Base-by-base conservation (phyloP, 257 asterid genomes). In the Leonotis leonurus region DNA sequence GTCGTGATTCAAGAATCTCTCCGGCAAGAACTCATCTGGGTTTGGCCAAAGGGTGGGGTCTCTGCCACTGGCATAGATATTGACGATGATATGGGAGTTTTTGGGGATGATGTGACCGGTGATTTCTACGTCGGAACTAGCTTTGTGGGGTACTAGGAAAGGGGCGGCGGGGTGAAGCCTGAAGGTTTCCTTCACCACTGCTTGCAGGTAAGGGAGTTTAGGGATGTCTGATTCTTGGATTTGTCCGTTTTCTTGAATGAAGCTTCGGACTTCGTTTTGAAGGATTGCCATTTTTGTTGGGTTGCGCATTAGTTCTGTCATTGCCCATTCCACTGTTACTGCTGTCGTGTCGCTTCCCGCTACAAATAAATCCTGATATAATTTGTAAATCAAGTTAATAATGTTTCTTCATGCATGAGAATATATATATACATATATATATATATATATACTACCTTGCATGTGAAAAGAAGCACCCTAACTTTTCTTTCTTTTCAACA, bases 181-280 rank as follows among this genome's bases (percentile, higher is more conserved):
- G 3, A 80, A 74, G 2, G 76, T 71, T 33, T 80, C 83, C 41
- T 77, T 77, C 27, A 80, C 71, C 5, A 74, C 56, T 0, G 78
- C 75, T 30, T 60, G 70, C 40, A 74, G 45, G n/a, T 66, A 74
- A 0, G 79, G 75, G 1, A 73, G 53, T 0, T 24, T 30, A 7
- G 64, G 0, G 30, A 74, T 45, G 40, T 78, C 75, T 0, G 70
- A 48, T 60, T 78, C 83, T n/a, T 71, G 10, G 2, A 78, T 4
- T 16, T 21, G 43, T 16, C 50, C 37, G 0, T 51, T 69, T 68
- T 32, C 58, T 40, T 64, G 43, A 6, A 39, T 8, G 0, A 67
- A 7, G 1, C 26, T 20, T 14, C 2, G 22, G 0, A 78, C 43
- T 41, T 74, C 80, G 0, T 63, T 7, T 45, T 64, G 53, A 0